These are phyloP conservation scores for Amauroascus verrucosus DNA, from an alignment of 2,329 filamentous ascomycete genomes.

Conservation along the genomic window DNA sequence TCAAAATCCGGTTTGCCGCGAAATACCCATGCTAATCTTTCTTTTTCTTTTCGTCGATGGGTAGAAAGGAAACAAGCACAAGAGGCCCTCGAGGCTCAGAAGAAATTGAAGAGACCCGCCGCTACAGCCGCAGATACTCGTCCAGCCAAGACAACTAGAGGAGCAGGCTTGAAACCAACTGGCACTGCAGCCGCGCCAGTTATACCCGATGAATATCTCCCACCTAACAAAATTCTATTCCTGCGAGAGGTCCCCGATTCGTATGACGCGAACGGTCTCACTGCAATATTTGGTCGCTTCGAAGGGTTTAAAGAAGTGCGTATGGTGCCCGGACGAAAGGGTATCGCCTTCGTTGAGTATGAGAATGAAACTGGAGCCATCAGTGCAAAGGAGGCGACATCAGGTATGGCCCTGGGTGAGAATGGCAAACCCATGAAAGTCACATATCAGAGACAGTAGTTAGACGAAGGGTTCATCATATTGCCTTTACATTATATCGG, in stretches of 20 bases:
- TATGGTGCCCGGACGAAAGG: slow-evolving; percentile 71
- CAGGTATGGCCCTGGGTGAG: slow-evolving; percentile 68
- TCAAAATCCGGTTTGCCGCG: no score
- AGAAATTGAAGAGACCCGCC: slow-evolving; percentile 58
- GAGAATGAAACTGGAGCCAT: slow-evolving; percentile 83
- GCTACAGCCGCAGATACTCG: slow-evolving; percentile 40
- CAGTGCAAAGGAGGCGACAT: slow-evolving; percentile 84
- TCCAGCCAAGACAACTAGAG: slow-evolving; percentile 59
- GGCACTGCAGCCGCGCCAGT: slow-evolving; percentile 57
- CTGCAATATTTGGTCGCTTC: slow-evolving; percentile 73
- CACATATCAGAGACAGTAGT: slow-evolving; percentile 84
- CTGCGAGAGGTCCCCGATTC: slow-evolving; percentile 84
- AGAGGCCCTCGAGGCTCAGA: slow-evolving; percentile 68
- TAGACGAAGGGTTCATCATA: neutral
- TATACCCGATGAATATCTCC: slow-evolving; percentile 94
- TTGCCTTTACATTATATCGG: neutral
- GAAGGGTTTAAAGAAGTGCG: slow-evolving; percentile 91
- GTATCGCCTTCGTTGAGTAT: slow-evolving; percentile 95
- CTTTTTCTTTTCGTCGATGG: neutral
- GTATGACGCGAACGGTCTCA: slow-evolving; percentile 69
- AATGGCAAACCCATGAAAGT: slow-evolving; percentile 76
- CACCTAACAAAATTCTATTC: slow-evolving; percentile 94
- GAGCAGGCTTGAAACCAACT: slow-evolving; percentile 66
- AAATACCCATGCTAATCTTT: neutral
- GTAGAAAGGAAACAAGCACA: slow-evolving; percentile 68